These are phyloP conservation scores for Mentha longifolia DNA, from an alignment of 257 asterid genomes.

Conservation along the genomic window DNA sequence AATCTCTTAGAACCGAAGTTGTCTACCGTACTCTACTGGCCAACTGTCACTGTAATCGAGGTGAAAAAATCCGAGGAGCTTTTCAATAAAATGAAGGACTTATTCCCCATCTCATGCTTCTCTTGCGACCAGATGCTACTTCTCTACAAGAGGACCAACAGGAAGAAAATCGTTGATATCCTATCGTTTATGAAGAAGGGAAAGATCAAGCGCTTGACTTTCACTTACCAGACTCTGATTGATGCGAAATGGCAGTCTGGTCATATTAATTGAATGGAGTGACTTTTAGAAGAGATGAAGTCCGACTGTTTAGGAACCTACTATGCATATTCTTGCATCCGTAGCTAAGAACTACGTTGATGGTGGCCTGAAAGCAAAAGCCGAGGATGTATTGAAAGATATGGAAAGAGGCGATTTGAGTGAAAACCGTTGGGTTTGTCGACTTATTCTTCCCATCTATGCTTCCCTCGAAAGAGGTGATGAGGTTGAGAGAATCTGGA, in stretches of 20 bases:
- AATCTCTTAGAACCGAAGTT: conserved; percentile 60
- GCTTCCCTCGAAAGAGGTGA: conserved; percentile 64
- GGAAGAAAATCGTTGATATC: conserved; percentile 63
- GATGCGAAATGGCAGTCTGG: conserved; percentile 63
- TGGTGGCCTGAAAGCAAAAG: conserved; percentile 60
- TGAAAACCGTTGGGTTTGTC: conserved; percentile 53
- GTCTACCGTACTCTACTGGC: conserved; percentile 75
- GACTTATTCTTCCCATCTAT: conserved; percentile 56
- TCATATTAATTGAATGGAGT: conserved; percentile 80
- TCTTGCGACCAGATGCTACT: conserved; percentile 74
- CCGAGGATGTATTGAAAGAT: conserved; percentile 68
- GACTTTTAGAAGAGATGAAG: conserved; percentile 67
- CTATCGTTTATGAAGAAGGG: conserved; percentile 71
- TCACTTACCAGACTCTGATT: conserved; percentile 67
- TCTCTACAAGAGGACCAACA: conserved; percentile 64
- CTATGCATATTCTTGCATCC: conserved; percentile 34
- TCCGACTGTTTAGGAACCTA: conserved; percentile 60
- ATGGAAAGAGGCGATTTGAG: conserved; percentile 55
- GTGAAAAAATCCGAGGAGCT: conserved; percentile 67
- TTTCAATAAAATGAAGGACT: conserved; percentile 69
- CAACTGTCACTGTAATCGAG: conserved; percentile 44
- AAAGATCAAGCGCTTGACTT: conserved; percentile 53
- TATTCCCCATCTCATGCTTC: conserved; percentile 59
- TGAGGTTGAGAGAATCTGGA: conserved; percentile 72
- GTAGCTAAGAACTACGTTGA: conserved; percentile 54